Evolutionary conservation across 164 flowering plant genomes (phyloP).

Genomic region (Dillenia turbinata): DNA sequence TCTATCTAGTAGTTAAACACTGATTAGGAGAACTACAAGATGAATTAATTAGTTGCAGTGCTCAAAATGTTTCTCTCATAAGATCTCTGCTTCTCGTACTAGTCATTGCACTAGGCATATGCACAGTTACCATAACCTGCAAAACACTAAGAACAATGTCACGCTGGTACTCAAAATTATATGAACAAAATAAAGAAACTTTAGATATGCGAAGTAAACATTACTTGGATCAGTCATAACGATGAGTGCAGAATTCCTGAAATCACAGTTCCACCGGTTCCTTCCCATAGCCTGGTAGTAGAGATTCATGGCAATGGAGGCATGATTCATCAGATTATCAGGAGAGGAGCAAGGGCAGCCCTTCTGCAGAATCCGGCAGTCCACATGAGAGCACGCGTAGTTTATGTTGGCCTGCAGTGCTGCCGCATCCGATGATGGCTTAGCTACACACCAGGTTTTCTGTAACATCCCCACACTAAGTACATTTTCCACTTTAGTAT

Average conservation of each 20-base stretch:
- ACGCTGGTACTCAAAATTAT: neutral
- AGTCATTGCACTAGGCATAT: slow-evolving; percentile 2
- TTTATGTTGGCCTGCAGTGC: slow-evolving; percentile 44
- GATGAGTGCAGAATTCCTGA: slow-evolving; percentile 54
- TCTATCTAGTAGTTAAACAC: too few species aligned
- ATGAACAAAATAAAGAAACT: neutral
- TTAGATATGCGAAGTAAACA: neutral
- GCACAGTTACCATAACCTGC: slow-evolving; percentile 28
- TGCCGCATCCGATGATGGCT: slow-evolving; percentile 61
- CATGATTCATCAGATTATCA: slow-evolving; percentile 62
- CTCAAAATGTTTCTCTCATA: too few species aligned
- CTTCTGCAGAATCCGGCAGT: slow-evolving; percentile 42
- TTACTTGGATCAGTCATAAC: slow-evolving; percentile 70
- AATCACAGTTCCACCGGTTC: slow-evolving; percentile 68
- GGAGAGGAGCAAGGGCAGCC: slow-evolving; percentile 63
- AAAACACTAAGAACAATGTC: neutral
- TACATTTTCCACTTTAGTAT: neutral
- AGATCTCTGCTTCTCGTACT: too few species aligned
- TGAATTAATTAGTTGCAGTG: too few species aligned
- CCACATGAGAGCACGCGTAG: slow-evolving; percentile 63
- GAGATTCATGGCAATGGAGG: slow-evolving; percentile 85
- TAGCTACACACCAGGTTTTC: slow-evolving; percentile 92
- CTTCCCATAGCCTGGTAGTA: slow-evolving; percentile 67
- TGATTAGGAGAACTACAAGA: too few species aligned
- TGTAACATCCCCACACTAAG: slow-evolving; percentile 17